Evolutionary conservation across 139 green algal species (phyloP).

Genomic region (Desmodesmus armatus): DNA sequence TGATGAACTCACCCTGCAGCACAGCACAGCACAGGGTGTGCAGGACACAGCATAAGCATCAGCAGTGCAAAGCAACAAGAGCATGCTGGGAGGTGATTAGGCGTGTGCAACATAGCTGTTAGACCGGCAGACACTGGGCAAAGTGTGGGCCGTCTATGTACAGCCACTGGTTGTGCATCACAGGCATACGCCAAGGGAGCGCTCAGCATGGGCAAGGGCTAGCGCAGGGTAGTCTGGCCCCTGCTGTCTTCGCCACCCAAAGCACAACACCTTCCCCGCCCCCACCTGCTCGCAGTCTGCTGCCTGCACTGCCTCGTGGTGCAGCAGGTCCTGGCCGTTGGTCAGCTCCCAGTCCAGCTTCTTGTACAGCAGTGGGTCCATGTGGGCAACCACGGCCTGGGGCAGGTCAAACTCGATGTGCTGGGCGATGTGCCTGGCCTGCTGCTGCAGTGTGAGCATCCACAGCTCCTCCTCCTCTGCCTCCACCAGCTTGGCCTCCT

Average conservation of each 20-base stretch:
- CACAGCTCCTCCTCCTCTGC: constrained; percentile 77
- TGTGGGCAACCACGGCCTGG: constrained; percentile 64
- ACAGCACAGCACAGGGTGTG: background rate
- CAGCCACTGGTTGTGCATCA: no score
- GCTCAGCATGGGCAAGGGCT: no score
- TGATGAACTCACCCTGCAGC: constrained; percentile 57
- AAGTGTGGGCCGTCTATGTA: no score
- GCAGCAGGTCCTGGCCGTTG: constrained; percentile 59
- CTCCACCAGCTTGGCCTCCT: constrained; percentile 59
- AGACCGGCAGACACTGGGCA: no score
- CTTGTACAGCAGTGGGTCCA: constrained; percentile 75
- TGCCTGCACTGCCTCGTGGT: constrained; percentile 39
- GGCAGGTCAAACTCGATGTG: constrained; percentile 64
- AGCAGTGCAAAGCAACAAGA: background rate
- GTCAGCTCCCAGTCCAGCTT: constrained; percentile 78
- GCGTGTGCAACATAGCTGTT: no score
- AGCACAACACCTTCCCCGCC: no score
- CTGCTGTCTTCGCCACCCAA: no score
- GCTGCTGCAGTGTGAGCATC: constrained; percentile 58
- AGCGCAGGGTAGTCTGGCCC: no score
- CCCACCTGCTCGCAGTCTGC: constrained; percentile 65
- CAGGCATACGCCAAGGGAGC: no score
- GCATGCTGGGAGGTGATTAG: no score
- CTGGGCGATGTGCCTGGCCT: constrained; percentile 58
- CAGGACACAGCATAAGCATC: background rate